A percentile compares a stretch with the other conserved stretches of the same genome.
Conservation (phyloP, 306 rosid species). For the Glycine tomentella region DNA sequence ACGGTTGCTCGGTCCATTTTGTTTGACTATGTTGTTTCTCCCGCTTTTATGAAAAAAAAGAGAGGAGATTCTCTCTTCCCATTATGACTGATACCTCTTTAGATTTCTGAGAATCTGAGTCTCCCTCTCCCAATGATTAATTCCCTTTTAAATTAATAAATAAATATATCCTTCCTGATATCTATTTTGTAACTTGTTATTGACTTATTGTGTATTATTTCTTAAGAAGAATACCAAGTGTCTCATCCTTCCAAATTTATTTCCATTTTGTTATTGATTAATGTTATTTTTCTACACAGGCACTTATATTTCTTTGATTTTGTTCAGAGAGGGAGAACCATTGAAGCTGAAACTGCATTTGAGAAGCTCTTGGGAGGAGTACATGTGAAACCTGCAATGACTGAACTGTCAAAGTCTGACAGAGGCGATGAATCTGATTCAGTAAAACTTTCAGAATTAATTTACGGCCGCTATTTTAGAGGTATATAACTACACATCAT, state of each 20-base stretch:
- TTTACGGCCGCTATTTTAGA: conserved; percentile 68
- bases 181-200: conserved; percentile 13
- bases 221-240: conserved; percentile 14
- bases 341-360: conserved; percentile 78
- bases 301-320: conserved; percentile 47
- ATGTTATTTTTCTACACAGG: conserved; percentile 20
- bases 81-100: neutral
- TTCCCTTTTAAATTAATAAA: neutral
- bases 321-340: conserved; percentile 73
- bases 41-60: neutral
- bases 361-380: conserved; percentile 78
- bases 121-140: conserved; percentile 33
- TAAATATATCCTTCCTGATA: conserved; percentile 22
- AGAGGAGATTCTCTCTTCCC: conserved; percentile 10
- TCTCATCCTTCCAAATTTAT: conserved; percentile 12
- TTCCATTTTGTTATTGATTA: conserved; percentile 25
- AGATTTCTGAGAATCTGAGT: conserved; percentile 12
- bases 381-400: conserved; percentile 78
- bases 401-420: conserved; percentile 70
- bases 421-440: conserved; percentile 72
- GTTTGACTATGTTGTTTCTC: conserved; percentile 5
- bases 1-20: neutral
- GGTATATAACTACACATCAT: conserved; percentile 45
- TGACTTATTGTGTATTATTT: conserved; percentile 11
- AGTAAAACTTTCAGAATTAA: conserved; percentile 58